Base-by-base conservation (phyloP, 2,329 filamentous ascomycete genomes). In the Aspergillus glaucus region DNA sequence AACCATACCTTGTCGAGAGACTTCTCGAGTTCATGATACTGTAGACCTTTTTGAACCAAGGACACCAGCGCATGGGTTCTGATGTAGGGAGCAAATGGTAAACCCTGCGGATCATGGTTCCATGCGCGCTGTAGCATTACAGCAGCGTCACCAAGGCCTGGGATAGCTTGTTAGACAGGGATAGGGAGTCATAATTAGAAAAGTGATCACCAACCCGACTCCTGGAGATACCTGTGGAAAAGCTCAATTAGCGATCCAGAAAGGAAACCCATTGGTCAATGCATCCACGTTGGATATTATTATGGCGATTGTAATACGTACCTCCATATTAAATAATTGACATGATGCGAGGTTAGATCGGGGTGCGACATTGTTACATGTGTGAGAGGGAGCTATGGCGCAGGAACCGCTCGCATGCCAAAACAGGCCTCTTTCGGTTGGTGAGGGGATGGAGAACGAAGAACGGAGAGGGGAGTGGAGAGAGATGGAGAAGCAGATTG, bases 261-360 rank as follows among this genome's bases (percentile, higher is more conserved):
- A 30, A 30, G 10, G 26, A 30, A 30, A 30, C 10, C 10, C 26
- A 30, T 30, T 30, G 26, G 26, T 30, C 26, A 30, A 30, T 30
- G 26, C 26, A 12, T 12, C 26, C 26, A 30, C 9, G 26, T 12
- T 30, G 26, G 26, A 30, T 10, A 30, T 30, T 30, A 30, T 12
- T 12, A 4, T 12, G 10, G 26, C 4, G 19, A 6, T 10, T 24
- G 42, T 15, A 45, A 47, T 21, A 68, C 74, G 49, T 77, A 84
- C 76, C 81, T 81, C 77, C 81, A 83, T 67, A 86, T 82, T 62
- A 85, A 72, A 70, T 85, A 84, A 71, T 85, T 86, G 64, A 86
- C 76, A 65, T 84, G 80, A 72, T 85, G 74, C 61, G 68, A 72
- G 54, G 69, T 72, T 48, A 72, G 67, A 60, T 69, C 65, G 50